Conservation (phyloP, 2,329 filamentous ascomycete species). For the Trichoderma afroharzianum region DNA sequence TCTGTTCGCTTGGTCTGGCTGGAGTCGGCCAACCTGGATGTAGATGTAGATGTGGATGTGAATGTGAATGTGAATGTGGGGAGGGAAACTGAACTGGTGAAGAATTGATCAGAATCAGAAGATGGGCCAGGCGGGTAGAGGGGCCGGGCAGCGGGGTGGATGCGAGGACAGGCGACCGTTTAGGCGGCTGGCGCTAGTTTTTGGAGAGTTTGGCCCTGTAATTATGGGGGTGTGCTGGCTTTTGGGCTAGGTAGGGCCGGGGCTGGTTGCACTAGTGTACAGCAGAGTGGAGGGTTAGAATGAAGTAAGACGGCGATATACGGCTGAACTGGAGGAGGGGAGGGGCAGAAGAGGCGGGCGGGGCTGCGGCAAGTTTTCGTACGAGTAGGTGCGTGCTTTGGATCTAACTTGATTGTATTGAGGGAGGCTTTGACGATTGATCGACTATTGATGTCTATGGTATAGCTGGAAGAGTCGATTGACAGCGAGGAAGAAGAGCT, state of each 20-base stretch:
- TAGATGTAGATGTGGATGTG: too few relatives aligned
- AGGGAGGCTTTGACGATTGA: neutral
- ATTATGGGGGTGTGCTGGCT: constrained; percentile 11
- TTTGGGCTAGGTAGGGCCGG: neutral
- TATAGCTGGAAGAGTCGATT: too few relatives aligned
- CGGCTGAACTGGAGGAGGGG: neutral
- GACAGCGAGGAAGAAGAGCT: too few relatives aligned
- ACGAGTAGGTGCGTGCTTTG: neutral
- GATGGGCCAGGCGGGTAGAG: constrained; percentile 10
- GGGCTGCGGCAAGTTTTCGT: neutral
- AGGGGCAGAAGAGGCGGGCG: neutral
- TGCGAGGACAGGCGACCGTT: neutral
- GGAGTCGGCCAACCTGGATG: neutral
- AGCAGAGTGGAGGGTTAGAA: neutral
- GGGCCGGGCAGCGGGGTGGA: constrained; percentile 12
- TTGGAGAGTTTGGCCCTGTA: constrained; percentile 11
- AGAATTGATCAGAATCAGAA: neutral
- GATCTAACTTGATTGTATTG: neutral
- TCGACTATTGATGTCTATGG: too few relatives aligned
- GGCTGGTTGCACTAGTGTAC: neutral
- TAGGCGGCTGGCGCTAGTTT: neutral
- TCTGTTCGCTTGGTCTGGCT: neutral
- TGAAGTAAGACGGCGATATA: neutral
- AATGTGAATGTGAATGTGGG: neutral
- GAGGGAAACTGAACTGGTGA: neutral